Evolutionary conservation across 139 green algal genomes (phyloP), one percentile per base, ranked within the genome.

Genomic region (Auxenochlorella pyrenoidosa): DNA sequence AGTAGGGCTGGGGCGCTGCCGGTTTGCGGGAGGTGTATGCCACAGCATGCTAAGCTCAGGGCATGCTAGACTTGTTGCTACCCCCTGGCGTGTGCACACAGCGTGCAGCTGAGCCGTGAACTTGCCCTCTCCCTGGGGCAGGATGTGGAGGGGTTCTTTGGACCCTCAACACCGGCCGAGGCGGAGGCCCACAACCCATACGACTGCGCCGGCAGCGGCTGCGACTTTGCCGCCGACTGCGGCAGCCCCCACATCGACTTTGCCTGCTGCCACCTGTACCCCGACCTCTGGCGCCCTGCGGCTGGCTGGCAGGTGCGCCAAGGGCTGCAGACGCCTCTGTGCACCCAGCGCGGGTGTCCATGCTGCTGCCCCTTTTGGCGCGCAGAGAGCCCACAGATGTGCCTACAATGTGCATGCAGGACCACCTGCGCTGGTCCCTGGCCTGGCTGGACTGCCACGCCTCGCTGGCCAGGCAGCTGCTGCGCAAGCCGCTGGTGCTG

Each of bases 141-240:
- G 2, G 95, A 95, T 21, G 78, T 75, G 22, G 95, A 97, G 54
- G 95, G 95, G 16, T 97, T 98, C 90, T 94, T 94, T 13, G 95
- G 95, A 0, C 85, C 87, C 51, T 93, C 90, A 66, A 94, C 92
- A 22, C 90, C 94, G 77, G 86, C 83, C 72, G 86, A 88, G 68
- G 82, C 66, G 4, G 21, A 0, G 21, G 12, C 19, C 82, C 34
- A 51, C 82, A 86, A 86, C 82, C 82, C 82, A 0, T 79, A 86
- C 66, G 66, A 38, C 54, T 65, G 71, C 72, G 44, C 75, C 32
- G 70, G 59, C 6, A 91, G 90, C 47, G 94, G 94, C 36, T 93
- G 90, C 78, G 94, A 97, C 85, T 97, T 95, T 59, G 34, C 88
- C 4, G 79, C 83, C 0, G 83, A 95, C 28, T 90, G 89, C 70